A percentile compares a stretch with the other conserved stretches of the same genome.
Conservation (phyloP, 148 eudicot genomes). For the Rhododendron molle region DNA sequence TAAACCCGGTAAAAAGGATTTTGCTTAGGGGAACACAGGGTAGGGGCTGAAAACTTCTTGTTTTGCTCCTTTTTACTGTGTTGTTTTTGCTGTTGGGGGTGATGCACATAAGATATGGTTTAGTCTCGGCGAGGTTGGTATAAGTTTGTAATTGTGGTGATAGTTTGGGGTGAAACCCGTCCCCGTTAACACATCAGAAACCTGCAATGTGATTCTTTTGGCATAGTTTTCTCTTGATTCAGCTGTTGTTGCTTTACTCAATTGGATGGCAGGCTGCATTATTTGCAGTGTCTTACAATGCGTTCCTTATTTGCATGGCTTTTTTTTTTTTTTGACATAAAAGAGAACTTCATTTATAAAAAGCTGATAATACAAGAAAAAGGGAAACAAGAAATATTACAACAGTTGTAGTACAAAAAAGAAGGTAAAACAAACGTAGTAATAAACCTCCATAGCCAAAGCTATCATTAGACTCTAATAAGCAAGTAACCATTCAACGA, state of each 20-base stretch:
- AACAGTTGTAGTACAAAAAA: no score
- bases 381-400: no score
- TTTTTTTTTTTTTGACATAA: no score
- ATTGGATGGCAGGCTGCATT: background rate
- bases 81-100: conserved; percentile 31
- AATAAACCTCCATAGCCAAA: no score
- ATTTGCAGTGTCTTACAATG: background rate
- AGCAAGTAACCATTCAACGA: no score
- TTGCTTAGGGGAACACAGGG: conserved; percentile 12
- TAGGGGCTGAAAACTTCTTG: conserved; percentile 17
- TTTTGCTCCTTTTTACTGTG: conserved; percentile 4
- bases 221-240: background rate
- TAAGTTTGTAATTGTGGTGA: conserved; percentile 27
- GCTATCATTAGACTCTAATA: no score
- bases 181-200: background rate
- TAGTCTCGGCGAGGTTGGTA: conserved; percentile 9
- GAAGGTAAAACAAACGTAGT: no score
- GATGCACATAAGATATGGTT: conserved; percentile 38
- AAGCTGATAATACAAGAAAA: no score
- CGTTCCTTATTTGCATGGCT: background rate
- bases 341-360: no score
- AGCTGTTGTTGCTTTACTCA: background rate
- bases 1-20: conserved; percentile 9
- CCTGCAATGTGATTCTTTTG: conserved; percentile 17
- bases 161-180: conserved; percentile 10